Conservation (phyloP, 495 filamentous ascomycete genomes). For the Penicillium maclennaniae region DNA sequence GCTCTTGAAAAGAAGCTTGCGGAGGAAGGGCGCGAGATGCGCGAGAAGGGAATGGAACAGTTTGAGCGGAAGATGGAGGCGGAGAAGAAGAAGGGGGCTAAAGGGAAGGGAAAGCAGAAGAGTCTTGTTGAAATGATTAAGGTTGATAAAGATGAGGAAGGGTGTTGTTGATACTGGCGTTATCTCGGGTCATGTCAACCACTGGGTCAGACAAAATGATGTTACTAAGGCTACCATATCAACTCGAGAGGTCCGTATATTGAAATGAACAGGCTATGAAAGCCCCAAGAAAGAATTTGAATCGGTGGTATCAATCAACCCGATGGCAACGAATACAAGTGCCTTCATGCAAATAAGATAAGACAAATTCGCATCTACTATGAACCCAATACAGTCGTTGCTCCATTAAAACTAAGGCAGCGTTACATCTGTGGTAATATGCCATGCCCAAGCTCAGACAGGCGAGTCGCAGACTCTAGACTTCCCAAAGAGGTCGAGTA, state of each 20-base stretch:
- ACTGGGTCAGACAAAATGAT: background rate
- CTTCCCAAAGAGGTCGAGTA: conserved; percentile 1
- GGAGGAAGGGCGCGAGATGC: conserved; percentile 64
- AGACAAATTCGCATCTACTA: conserved; percentile 3
- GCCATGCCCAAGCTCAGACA: background rate
- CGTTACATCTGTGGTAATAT: conserved; percentile 11
- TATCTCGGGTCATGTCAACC: too few relatives aligned
- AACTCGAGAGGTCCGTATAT: background rate
- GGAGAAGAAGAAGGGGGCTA: conserved; percentile 51
- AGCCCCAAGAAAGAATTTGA: conserved; percentile 6
- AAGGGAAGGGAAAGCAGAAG: conserved; percentile 39
- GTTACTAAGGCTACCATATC: background rate
- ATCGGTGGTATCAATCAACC: conserved; percentile 29
- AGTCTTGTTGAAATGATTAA: conserved; percentile 43
- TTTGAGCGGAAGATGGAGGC: conserved; percentile 66
- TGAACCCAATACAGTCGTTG: conserved; percentile 9
- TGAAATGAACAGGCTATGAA: background rate
- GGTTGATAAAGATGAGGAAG: conserved; percentile 8
- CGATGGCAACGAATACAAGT: conserved; percentile 18
- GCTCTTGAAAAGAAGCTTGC: conserved; percentile 58
- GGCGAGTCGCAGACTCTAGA: conserved; percentile 7
- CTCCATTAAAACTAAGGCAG: conserved; percentile 9
- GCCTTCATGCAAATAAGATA: conserved; percentile 20
- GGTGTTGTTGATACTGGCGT: background rate
- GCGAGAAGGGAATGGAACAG: conserved; percentile 70